Evolutionary conservation across 2,329 filamentous ascomycete species (phyloP), one percentile per base, ranked within the genome.

Genomic region (Epichloe gansuensis): DNA sequence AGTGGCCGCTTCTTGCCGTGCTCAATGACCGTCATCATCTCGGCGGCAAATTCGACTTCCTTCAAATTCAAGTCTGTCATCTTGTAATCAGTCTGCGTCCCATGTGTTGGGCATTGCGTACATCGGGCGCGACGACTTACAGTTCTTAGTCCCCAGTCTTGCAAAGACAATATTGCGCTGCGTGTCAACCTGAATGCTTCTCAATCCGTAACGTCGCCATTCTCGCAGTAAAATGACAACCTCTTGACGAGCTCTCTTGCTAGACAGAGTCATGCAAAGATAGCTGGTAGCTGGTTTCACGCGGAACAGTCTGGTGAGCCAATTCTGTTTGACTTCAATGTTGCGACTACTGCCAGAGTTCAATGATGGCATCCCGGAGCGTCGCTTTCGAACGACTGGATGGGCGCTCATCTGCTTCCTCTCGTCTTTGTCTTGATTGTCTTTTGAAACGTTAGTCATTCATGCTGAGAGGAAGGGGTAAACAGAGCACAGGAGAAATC

Each of bases 21-120:
- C 70, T 95, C 88, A 56, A 95, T 85, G 39, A 95, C 85, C 2
- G 86, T 89, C 72, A 94, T 94, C 56, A 96, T 78, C 66, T 96
- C 89, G 39, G 84, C 82, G 15, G 88, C 86, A 67, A 97, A 91
- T 13, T 85, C 78, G n/a, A 96, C 90, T 52, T 89, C 85, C 64
- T 91, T 93, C 64, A 96, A 80, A 57, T 85, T 78, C 50, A 95
- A 77, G 62, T 85, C 88, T 91, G 60, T 11, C 38, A n/a, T 42
- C 4, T 9, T 31, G 31, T 11, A 31, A 31, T 31, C 31, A 31
- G 31, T 11, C 9, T 31, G 31, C 31, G 31, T 31, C 31, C 31
- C 31, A 31, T 31, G 9, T 41, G 6, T 34, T 21, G 3, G 34
- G 17, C 15, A 23, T 15, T 7, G 35, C 3, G 4, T 13, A 41